Percentiles rank a stretch among this genome's conserved stretches.
These are phyloP conservation scores for Lasiodiplodia theobromae DNA, from an alignment of 2,329 filamentous ascomycete genomes.

Conservation along the genomic window DNA sequence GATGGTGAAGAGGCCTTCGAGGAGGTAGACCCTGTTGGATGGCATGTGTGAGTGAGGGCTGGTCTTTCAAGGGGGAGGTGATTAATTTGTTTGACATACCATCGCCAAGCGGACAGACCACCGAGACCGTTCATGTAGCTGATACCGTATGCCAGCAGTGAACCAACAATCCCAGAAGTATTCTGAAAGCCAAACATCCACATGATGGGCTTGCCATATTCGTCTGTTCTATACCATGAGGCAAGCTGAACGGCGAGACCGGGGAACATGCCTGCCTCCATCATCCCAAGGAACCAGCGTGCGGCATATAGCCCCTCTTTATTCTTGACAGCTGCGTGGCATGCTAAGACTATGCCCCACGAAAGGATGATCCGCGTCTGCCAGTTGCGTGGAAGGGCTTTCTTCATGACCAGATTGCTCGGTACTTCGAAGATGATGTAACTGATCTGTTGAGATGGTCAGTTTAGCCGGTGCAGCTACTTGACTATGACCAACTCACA, in stretches of 20 bases:
- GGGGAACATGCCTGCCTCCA: slow-evolving; percentile 40
- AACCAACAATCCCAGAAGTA: slow-evolving; percentile 44
- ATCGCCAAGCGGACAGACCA: slow-evolving; percentile 36
- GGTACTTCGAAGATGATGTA: slow-evolving; percentile 41
- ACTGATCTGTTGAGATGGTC: slow-evolving; percentile 32
- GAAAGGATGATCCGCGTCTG: slow-evolving; percentile 42
- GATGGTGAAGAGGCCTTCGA: slow-evolving; percentile 54
- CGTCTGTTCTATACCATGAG: slow-evolving; percentile 48
- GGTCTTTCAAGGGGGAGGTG: not conserved
- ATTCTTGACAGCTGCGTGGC: slow-evolving; percentile 40
- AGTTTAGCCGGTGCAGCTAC: not conserved
- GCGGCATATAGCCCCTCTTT: slow-evolving; percentile 38
- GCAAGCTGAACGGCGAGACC: slow-evolving; percentile 44
- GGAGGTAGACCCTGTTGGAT: slow-evolving; percentile 49
- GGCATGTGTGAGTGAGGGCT: not conserved
- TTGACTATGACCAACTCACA: not conserved
- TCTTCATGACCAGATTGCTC: slow-evolving; percentile 48
- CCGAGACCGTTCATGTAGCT: slow-evolving; percentile 36
- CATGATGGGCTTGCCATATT: slow-evolving; percentile 46
- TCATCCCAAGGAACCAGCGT: slow-evolving; percentile 38
- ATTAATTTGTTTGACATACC: not conserved
- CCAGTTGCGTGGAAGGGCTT: slow-evolving; percentile 46
- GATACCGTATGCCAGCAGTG: slow-evolving; percentile 37
- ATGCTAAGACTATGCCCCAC: slow-evolving; percentile 39
- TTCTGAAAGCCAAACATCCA: slow-evolving; percentile 45